phyloP scores from a whole-genome alignment of 768 basidiomycete species.

The Boletus tylopilopsis region DNA sequence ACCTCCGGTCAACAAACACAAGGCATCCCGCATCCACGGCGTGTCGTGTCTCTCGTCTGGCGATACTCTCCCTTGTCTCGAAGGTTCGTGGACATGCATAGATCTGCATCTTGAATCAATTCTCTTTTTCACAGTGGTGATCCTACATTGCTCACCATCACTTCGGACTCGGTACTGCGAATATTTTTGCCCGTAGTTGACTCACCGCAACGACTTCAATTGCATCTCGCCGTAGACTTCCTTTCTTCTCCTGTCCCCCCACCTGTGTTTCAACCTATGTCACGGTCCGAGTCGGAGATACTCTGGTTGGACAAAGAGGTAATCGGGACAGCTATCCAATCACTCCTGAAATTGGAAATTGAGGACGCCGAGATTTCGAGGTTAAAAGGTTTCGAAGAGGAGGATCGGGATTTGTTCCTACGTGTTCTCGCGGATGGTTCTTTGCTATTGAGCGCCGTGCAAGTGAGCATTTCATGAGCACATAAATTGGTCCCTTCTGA shows the following conservation, averaged over 20 bases:
- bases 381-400: conserved; percentile 61
- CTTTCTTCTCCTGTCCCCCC: conserved; percentile 54
- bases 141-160: conserved; percentile 77
- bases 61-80: conserved; percentile 64
- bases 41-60: conserved; percentile 69
- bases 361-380: conserved; percentile 30
- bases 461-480: conserved; percentile 44
- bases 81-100: conserved; percentile 40
- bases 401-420: conserved; percentile 77
- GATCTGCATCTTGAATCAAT: conserved; percentile 1
- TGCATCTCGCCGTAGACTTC: conserved; percentile 75
- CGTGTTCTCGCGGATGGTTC: conserved; percentile 71
- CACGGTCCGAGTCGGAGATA: conserved; percentile 42
- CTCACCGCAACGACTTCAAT: conserved; percentile 76
- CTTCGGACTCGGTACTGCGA: conserved; percentile 76
- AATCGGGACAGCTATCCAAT: conserved; percentile 45
- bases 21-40: conserved; percentile 67
- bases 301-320: conserved; percentile 70
- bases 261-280: conserved; percentile 26
- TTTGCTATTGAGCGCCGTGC: conserved; percentile 66
- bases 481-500: conserved; percentile 1
- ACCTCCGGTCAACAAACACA: conserved; percentile 70
- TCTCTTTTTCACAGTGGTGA: conserved; percentile 51
- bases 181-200: conserved; percentile 89
- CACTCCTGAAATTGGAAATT: conserved; percentile 33